Percentiles rank a stretch among this genome's conserved stretches.
phyloP scores from a whole-genome alignment of 768 basidiomycete species.

The Tulasnella sp. region DNA sequence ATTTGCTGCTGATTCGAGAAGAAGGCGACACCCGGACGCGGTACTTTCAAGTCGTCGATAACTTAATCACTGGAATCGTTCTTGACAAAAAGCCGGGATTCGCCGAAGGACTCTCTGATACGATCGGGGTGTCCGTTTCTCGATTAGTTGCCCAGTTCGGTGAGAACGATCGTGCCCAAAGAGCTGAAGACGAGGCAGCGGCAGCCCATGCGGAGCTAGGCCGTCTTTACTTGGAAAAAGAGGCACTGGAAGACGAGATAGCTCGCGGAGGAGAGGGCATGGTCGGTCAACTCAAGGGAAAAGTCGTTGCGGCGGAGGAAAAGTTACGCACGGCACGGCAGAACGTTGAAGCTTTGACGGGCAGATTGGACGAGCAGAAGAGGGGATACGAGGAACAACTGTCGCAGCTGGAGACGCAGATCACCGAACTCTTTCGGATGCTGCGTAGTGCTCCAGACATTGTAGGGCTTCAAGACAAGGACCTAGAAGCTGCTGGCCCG shows the following conservation, averaged over 20 bases:
- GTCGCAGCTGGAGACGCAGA: slow-evolving; percentile 79
- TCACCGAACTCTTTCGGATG: slow-evolving; percentile 90
- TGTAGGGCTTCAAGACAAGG: background rate
- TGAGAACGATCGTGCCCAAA: slow-evolving; percentile 72
- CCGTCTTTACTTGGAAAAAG: slow-evolving; percentile 69
- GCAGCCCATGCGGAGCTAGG: slow-evolving; percentile 53
- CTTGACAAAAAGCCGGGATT: slow-evolving; percentile 72
- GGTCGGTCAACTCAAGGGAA: slow-evolving; percentile 67
- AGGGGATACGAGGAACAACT: slow-evolving; percentile 75
- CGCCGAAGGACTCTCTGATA: slow-evolving; percentile 59
- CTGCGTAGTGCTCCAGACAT: slow-evolving; percentile 54
- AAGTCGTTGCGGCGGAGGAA: slow-evolving; percentile 59
- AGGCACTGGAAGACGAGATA: slow-evolving; percentile 68
- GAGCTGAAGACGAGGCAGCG: slow-evolving; percentile 65
- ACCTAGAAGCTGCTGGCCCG: slow-evolving; percentile 25
- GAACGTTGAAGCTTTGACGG: slow-evolving; percentile 61
- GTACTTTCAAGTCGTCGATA: slow-evolving; percentile 86
- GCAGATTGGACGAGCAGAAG: slow-evolving; percentile 67
- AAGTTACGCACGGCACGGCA: slow-evolving; percentile 69
- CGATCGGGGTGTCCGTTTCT: slow-evolving; percentile 82
- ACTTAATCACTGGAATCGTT: slow-evolving; percentile 80
- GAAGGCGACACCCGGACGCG: slow-evolving; percentile 75
- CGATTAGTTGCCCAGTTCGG: slow-evolving; percentile 82
- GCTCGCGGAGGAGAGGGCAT: slow-evolving; percentile 71
- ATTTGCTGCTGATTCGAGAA: slow-evolving; percentile 80